Base-by-base conservation (phyloP, 2,329 filamentous ascomycete species). In the Chaetomiaceae sp. region DNA sequence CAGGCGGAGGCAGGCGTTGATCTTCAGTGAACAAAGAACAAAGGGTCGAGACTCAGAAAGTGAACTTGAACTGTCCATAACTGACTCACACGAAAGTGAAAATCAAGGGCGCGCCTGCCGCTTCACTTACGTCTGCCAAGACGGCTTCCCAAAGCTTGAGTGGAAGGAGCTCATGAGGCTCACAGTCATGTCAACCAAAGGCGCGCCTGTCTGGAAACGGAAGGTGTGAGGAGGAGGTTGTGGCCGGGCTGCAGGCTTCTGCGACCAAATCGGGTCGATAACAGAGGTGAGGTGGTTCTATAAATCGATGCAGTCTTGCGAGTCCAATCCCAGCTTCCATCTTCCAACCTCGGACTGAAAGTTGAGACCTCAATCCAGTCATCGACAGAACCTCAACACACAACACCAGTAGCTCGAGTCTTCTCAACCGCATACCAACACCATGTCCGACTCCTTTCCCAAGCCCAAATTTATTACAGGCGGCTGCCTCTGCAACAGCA, bases 401-500 rank as follows among this genome's bases (percentile, higher is more conserved):
- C n/a, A n/a, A n/a, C n/a, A n/a, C n/a, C n/a, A n/a, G n/a, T n/a
- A n/a, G n/a, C n/a, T n/a, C n/a, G n/a, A n/a, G n/a, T n/a, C n/a
- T n/a, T n/a, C n/a, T 33, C 31, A 25, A 8, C 55, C 31, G 25
- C 31, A 1, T 14, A 25, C 19, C 42, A 40, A 36, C 40, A 55
- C 9, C 7, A 62, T 61, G 59, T 23, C 60, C 31, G 44, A 58
- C n/a, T 33, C 39, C 45, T 68, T 65, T 46, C 58, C 64, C 20
- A 67, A 63, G 37, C 72, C 74, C 15, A 62, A 63, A 1, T 63
- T 61, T 46, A 67, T 81, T 58, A 73, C 71, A 0, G 78, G 78
- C 36, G 77, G 78, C 31, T 82, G 78, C 59, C 70, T 81, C 45
- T 81, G 79, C 62, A 69, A 69, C 44, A 68, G 70, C 19, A 66